phyloP scores from a whole-genome alignment of 176 grass and related monocot genomes.

The Poa annua region DNA sequence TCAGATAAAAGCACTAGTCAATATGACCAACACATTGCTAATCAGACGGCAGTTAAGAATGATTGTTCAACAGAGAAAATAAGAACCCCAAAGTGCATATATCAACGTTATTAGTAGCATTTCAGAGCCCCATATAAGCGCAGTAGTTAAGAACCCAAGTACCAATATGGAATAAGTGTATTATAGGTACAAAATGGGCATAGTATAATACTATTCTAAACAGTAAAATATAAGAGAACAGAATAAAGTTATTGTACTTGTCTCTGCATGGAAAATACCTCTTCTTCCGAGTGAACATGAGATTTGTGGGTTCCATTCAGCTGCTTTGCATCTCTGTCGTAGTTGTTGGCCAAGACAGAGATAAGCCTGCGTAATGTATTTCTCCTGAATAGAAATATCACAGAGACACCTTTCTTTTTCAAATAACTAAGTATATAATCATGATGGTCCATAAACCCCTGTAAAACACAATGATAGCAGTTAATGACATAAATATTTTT shows the following conservation, averaged over 20 bases:
- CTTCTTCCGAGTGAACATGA: slow-evolving; percentile 89
- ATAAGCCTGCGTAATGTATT: slow-evolving; percentile 83
- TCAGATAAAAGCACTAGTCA: slow-evolving; percentile 21
- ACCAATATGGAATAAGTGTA: not conserved
- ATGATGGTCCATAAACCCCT: slow-evolving; percentile 78
- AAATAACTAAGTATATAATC: slow-evolving; percentile 79
- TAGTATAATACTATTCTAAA: not conserved
- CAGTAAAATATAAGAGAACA: slow-evolving; percentile 3
- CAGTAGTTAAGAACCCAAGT: not conserved
- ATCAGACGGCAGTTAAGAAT: not conserved
- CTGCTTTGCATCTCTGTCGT: slow-evolving; percentile 88
- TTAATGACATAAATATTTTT: slow-evolving; percentile 24
- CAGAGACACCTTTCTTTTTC: slow-evolving; percentile 79
- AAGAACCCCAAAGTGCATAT: not conserved
- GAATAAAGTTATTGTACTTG: not conserved
- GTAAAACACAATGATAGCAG: slow-evolving; percentile 39
- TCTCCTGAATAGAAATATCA: slow-evolving; percentile 90
- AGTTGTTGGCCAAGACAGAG: slow-evolving; percentile 88
- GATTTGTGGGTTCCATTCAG: slow-evolving; percentile 98
- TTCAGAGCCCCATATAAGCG: not conserved
- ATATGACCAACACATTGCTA: not conserved
- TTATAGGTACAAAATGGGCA: not conserved
- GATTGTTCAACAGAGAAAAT: not conserved
- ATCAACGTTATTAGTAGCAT: not conserved
- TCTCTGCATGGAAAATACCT: slow-evolving; percentile 52